phyloP scores from a whole-genome alignment of 495 filamentous ascomycete genomes.

The Aspergillus sclerotiicarbonarius region DNA sequence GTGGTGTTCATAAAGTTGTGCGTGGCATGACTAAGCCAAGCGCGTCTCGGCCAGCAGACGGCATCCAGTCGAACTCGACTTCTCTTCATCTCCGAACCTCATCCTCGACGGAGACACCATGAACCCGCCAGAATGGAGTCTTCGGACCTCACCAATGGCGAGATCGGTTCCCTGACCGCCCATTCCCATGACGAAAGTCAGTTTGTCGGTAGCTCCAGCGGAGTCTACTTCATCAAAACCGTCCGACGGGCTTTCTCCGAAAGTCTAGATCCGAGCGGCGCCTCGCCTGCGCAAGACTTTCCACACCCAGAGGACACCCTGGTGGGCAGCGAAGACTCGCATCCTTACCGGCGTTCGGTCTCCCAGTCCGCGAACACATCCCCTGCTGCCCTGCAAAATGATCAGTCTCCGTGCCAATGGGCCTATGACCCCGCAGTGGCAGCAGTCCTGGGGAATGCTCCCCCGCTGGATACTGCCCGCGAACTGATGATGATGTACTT shows the following conservation, averaged over 20 bases:
- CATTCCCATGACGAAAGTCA: conserved; percentile 43
- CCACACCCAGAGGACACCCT: conserved; percentile 39
- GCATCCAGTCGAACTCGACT: not conserved
- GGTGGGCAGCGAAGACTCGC: conserved; percentile 32
- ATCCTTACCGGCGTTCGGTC: conserved; percentile 22
- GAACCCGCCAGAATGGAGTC: conserved; percentile 29
- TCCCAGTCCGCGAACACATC: conserved; percentile 16
- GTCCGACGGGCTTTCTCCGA: conserved; percentile 40
- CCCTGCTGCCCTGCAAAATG: conserved; percentile 4
- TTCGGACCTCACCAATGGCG: conserved; percentile 30
- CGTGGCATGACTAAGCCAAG: not conserved
- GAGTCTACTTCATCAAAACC: conserved; percentile 45
- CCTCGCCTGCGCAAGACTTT: conserved; percentile 28
- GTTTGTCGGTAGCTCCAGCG: conserved; percentile 43
- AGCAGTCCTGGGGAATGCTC: conserved; percentile 27
- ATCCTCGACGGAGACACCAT: conserved; percentile 15
- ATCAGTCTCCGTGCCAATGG: conserved; percentile 26
- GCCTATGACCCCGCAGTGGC: conserved; percentile 34
- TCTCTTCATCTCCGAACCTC: not conserved
- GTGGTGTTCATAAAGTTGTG: too few relatives aligned
- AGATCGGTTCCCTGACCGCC: conserved; percentile 41
- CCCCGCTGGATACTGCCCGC: conserved; percentile 27
- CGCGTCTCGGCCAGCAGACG: not conserved
- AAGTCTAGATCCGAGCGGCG: conserved; percentile 17
- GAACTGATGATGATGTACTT: conserved; percentile 44